Evolutionary conservation across 1,139 yeast genomes (phyloP).

Genomic region (Diutina scorzettiae): DNA sequence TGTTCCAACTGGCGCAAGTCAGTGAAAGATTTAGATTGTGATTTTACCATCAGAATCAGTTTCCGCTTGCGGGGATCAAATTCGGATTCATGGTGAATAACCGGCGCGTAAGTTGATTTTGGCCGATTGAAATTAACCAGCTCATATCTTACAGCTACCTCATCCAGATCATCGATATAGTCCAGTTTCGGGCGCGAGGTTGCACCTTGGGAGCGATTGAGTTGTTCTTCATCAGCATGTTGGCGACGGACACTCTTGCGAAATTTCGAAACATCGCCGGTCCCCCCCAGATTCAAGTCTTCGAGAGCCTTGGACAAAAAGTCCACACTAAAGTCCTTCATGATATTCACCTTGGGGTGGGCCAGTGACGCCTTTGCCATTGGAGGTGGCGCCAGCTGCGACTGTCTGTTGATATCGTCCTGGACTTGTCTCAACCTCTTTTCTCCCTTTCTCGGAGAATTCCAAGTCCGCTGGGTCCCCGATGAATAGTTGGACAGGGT

Average conservation of each 20-base stretch:
- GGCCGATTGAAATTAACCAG: neutral
- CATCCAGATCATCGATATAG: conserved; percentile 24
- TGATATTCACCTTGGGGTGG: conserved; percentile 19
- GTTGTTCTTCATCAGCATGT: neutral
- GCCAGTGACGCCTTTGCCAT: no score
- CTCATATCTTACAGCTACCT: conserved; percentile 29
- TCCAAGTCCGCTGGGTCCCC: conserved; percentile 30
- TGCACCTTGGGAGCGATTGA: neutral
- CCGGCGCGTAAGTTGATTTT: neutral
- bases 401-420: conserved; percentile 27
- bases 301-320: conserved; percentile 50
- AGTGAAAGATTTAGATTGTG: conserved; percentile 22
- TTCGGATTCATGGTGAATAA: neutral
- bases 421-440: conserved; percentile 26
- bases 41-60: conserved; percentile 18
- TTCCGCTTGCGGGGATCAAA: conserved; percentile 4
- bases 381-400: conserved; percentile 12
- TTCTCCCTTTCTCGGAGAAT: conserved; percentile 36
- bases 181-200: conserved; percentile 16
- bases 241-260: conserved; percentile 25
- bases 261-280: conserved; percentile 40
- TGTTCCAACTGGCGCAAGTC: conserved; percentile 14
- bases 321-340: conserved; percentile 34
- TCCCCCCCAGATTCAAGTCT: conserved; percentile 53
- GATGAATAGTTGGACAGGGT: conserved; percentile 14